These are phyloP conservation scores for Neurospora cerealis DNA, from an alignment of 495 filamentous ascomycete species.

Conservation along the genomic window DNA sequence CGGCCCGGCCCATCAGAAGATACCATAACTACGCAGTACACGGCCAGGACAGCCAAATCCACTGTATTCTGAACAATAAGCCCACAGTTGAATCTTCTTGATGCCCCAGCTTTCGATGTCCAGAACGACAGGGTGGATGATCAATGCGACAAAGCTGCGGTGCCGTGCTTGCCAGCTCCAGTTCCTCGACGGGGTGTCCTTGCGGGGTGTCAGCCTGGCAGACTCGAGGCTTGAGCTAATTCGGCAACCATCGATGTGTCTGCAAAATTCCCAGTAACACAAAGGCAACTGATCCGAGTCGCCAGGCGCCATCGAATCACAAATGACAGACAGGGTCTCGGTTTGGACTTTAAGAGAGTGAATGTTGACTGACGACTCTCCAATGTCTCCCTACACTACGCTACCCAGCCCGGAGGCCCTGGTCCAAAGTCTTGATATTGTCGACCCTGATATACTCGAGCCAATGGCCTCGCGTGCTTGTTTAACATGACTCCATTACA, in stretches of 20 bases:
- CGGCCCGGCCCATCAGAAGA: neutral
- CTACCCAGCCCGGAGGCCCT: neutral
- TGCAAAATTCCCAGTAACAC: slow-evolving; percentile 3
- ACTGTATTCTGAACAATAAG: neutral
- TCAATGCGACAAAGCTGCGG: neutral
- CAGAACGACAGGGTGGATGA: neutral
- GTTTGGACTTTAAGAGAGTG: neutral
- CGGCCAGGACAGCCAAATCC: neutral
- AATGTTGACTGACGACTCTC: neutral
- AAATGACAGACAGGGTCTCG: neutral
- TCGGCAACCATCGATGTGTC: neutral
- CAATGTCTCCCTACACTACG: neutral
- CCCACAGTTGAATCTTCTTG: neutral
- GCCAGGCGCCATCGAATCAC: neutral
- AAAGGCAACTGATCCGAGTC: slow-evolving; percentile 7
- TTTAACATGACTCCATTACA: neutral
- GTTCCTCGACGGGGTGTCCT: neutral
- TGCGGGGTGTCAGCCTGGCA: slow-evolving; percentile 5
- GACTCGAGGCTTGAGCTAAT: slow-evolving; percentile 9
- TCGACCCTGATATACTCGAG: neutral
- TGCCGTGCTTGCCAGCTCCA: neutral
- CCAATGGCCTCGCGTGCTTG: neutral
- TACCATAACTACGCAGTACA: neutral
- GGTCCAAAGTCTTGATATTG: neutral
- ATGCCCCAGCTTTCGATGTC: neutral